phyloP scores from a whole-genome alignment of 768 basidiomycete species.

The Termitomyces sp. region DNA sequence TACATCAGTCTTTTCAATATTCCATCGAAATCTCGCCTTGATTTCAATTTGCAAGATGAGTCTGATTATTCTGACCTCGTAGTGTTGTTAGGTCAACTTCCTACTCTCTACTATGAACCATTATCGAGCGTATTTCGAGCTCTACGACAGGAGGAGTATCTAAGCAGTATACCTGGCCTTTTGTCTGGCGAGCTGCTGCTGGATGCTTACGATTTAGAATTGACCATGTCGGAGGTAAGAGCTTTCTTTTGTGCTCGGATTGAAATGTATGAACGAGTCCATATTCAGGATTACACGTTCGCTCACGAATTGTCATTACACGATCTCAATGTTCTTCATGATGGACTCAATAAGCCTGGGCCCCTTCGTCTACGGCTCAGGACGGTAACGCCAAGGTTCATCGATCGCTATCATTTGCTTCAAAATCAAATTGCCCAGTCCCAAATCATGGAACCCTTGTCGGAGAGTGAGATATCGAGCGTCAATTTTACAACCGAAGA shows the following conservation, averaged over 20 bases:
- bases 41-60: conserved; percentile 22
- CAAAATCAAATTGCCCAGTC: conserved; percentile 50
- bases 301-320: conserved; percentile 68
- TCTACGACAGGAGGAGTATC: conserved; percentile 57
- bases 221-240: conserved; percentile 64
- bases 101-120: conserved; percentile 78
- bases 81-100: conserved; percentile 59
- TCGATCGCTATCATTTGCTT: conserved; percentile 59
- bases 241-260: not conserved
- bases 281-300: conserved; percentile 61
- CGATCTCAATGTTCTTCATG: conserved; percentile 69
- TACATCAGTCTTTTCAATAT: conserved; percentile 57
- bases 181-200: conserved; percentile 62
- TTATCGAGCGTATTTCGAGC: conserved; percentile 68
- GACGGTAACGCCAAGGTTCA: conserved; percentile 53
- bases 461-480: not conserved
- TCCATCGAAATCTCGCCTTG: conserved; percentile 28
- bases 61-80: conserved; percentile 21
- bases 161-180: conserved; percentile 44
- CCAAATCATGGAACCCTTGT: conserved; percentile 13
- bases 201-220: conserved; percentile 67
- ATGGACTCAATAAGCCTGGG: conserved; percentile 58
- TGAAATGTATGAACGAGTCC: not conserved
- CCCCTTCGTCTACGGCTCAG: conserved; percentile 60
- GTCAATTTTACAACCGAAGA: not conserved